Base-by-base conservation (phyloP, 768 basidiomycete species). In the Thelephora aurantiotincta region DNA sequence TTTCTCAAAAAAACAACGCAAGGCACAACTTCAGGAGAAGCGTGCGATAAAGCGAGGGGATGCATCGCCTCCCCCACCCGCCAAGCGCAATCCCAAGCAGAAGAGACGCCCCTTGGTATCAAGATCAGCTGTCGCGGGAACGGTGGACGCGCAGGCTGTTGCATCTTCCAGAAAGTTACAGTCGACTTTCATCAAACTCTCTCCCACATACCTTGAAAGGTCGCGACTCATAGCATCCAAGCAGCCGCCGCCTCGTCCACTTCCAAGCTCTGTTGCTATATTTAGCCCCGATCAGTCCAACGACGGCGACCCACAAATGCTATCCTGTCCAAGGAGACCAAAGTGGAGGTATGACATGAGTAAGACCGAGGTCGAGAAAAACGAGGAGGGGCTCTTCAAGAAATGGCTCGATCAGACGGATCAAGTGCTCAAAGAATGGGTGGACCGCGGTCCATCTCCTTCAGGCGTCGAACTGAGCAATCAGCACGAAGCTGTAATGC, bases 21-120 rank as follows among this genome's bases (percentile, higher is more conserved):
- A 82, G 52, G 78, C 74, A 1, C 75, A 85, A 49, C 70, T 80
- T 6, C 78, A 87, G 59, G 72, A 79, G 44, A 88, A 86, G 56
- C 81, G 90, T 19, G 90, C 91, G 3, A 64, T 83, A 30, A 93
- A 93, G 61, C 80, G 89, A 30, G 90, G 86, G 3, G 86, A 87
- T 52, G 61, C 68, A 34, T 46, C 53, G 18, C 50, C 57, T 2
- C 57, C 58, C 4, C 58, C 59, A 16, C 64, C 70, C 12, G 52
- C 68, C 19, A 57, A 63, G 48, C 61, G 59, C 51, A 52, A 58
- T 46, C 49, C 62, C 52, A 58, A 60, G 55, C 51, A 64, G 60
- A 43, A 53, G 52, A 19, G 57, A 61, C 47, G 58, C 54, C 35
- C 60, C 9, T 16, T 33, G 2, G 22, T 14, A 41, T 16, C 38